These are phyloP conservation scores for Carex arenaria DNA, from an alignment of 202 grass and related monocot genomes.

Conservation along the genomic window DNA sequence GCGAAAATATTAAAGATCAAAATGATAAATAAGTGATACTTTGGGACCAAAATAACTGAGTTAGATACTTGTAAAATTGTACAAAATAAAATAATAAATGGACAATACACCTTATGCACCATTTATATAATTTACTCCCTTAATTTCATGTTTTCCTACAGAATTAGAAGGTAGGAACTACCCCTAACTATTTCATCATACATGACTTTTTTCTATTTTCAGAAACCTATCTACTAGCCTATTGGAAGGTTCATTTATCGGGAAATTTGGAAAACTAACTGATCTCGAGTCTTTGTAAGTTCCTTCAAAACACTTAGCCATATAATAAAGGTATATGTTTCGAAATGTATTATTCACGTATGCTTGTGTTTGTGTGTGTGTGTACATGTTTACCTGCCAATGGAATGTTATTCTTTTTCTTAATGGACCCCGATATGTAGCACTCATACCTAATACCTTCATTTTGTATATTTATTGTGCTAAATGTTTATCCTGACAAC, in stretches of 20 bases:
- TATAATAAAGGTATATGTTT: neutral
- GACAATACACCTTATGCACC: too few relatives aligned
- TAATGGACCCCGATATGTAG: too few relatives aligned
- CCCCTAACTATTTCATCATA: too few relatives aligned
- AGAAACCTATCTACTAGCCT: neutral
- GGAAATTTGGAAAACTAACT: constrained; percentile 33
- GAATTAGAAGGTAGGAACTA: neutral
- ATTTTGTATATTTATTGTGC: neutral
- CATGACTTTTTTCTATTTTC: neutral
- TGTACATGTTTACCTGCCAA: neutral
- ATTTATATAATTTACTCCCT: too few relatives aligned
- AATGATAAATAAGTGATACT: too few relatives aligned
- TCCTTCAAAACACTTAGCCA: neutral
- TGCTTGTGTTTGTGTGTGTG: too few relatives aligned
- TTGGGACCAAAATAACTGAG: too few relatives aligned
- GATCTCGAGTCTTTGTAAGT: neutral
- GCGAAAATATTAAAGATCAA: too few relatives aligned
- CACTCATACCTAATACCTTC: neutral
- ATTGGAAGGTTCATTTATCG: neutral
- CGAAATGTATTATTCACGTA: too few relatives aligned
- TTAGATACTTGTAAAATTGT: too few relatives aligned
- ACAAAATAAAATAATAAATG: too few relatives aligned
- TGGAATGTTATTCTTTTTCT: too few relatives aligned
- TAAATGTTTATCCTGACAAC: neutral
- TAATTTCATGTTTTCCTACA: neutral